Percentiles rank a stretch among this genome's conserved stretches.
These are phyloP conservation scores for Aegle marmelos DNA, from an alignment of 345 rosid genomes.

Conservation along the genomic window DNA sequence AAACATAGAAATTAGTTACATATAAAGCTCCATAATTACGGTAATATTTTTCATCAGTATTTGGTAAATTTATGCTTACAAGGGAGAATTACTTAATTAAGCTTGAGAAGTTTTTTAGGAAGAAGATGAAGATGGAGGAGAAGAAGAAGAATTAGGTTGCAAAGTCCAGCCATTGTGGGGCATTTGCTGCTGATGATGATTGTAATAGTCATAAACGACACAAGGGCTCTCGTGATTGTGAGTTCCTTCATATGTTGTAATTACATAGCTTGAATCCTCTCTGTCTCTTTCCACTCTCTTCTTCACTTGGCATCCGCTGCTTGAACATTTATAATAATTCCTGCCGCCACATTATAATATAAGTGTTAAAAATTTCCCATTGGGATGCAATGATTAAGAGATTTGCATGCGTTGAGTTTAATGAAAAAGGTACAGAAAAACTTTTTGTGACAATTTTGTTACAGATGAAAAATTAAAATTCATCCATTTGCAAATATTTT, in stretches of 20 bases:
- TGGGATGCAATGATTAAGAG: not conserved
- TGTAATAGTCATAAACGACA: slow-evolving; percentile 33
- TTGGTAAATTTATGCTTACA: not conserved
- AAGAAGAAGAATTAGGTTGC: slow-evolving; percentile 14
- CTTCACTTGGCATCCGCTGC: slow-evolving; percentile 73
- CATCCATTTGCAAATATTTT: too few species aligned
- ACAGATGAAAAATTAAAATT: too few species aligned
- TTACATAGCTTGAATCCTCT: slow-evolving; percentile 58
- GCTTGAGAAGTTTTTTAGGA: not conserved
- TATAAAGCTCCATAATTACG: not conserved
- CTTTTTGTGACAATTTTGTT: too few species aligned
- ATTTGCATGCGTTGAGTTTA: not conserved
- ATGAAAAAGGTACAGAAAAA: too few species aligned
- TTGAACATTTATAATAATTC: slow-evolving; percentile 80
- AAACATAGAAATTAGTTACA: not conserved
- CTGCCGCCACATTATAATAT: slow-evolving; percentile 21
- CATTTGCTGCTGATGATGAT: slow-evolving; percentile 10
- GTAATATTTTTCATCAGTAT: not conserved
- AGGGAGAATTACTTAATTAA: not conserved
- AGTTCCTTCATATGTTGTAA: slow-evolving; percentile 77
- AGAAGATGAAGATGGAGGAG: slow-evolving; percentile 16
- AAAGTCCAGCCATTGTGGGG: slow-evolving; percentile 12
- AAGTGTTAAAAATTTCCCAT: not conserved
- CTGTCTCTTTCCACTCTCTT: slow-evolving; percentile 80
- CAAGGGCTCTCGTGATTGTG: slow-evolving; percentile 72